Conservation (phyloP, 2,329 filamentous ascomycete genomes). For the Phialophora macrospora region DNA sequence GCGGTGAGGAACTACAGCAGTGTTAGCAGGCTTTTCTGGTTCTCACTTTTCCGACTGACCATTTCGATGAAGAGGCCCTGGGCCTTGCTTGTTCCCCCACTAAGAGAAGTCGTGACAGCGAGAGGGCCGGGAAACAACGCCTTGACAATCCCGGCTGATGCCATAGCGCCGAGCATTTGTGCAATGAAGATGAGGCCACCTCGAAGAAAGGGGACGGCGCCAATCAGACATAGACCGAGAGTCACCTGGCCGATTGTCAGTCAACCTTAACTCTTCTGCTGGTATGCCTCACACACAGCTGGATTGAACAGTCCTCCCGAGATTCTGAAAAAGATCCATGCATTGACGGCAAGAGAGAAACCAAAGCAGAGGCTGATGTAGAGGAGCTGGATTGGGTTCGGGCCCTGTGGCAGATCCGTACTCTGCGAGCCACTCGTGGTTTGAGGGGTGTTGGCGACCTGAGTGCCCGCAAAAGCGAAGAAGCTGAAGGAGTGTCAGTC, state of each 20-base stretch:
- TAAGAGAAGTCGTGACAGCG: conserved; percentile 62
- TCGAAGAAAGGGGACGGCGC: conserved; percentile 60
- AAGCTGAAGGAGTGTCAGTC: conserved; percentile 41
- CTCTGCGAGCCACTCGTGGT: conserved; percentile 41
- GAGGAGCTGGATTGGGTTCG: conserved; percentile 47
- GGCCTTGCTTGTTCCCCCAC: conserved; percentile 55
- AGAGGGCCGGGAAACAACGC: conserved; percentile 64
- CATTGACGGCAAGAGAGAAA: conserved; percentile 57
- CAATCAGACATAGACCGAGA: conserved; percentile 63
- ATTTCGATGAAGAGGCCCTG: conserved; percentile 71
- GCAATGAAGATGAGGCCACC: conserved; percentile 59
- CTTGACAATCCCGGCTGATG: conserved; percentile 62
- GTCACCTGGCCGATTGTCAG: conserved; percentile 52
- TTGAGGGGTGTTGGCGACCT: conserved; percentile 51
- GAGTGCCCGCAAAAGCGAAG: conserved; percentile 56
- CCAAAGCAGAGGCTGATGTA: conserved; percentile 54
- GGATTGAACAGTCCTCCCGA: conserved; percentile 60
- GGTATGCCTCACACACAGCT: conserved; percentile 43
- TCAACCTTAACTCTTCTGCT: conserved; percentile 2
- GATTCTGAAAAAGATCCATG: conserved; percentile 60
- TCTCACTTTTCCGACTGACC: conserved; percentile 28
- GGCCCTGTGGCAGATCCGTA: conserved; percentile 37
- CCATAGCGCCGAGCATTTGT: conserved; percentile 65
- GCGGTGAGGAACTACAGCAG: conserved; percentile 60
- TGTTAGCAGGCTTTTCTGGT: neutral